Conservation (phyloP, 345 rosid species). For the Sonneratia alba region DNA sequence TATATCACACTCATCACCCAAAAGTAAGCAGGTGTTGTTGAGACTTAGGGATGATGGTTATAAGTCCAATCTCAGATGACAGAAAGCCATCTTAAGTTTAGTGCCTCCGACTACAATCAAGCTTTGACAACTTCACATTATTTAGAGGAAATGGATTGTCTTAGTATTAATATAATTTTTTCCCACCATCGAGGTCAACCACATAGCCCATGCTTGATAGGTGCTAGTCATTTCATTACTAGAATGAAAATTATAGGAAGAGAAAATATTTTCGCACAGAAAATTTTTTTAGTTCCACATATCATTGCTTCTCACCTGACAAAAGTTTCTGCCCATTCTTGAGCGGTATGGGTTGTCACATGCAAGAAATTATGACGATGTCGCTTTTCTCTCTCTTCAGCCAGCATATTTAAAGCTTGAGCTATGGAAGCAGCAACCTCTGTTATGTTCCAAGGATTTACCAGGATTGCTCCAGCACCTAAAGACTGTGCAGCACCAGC, state of each 20-base stretch:
- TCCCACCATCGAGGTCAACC: not conserved
- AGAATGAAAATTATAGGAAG: not conserved
- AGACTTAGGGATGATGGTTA: not conserved
- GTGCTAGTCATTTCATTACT: not conserved
- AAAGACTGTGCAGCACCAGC: slow-evolving; percentile 99
- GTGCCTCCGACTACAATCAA: not conserved
- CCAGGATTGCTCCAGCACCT: slow-evolving; percentile 98
- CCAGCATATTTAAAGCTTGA: slow-evolving; percentile 68
- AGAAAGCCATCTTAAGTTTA: slow-evolving; percentile 3
- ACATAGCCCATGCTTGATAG: not conserved
- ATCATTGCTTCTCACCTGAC: slow-evolving; percentile 48
- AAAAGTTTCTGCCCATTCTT: slow-evolving; percentile 99
- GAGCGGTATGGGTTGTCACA: slow-evolving; percentile 85
- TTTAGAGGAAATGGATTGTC: not conserved
- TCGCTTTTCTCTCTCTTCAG: slow-evolving; percentile 88
- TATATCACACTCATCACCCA: too few species aligned
- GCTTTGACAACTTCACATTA: not conserved
- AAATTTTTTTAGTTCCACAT: not conserved
- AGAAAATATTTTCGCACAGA: not conserved
- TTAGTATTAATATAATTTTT: not conserved
- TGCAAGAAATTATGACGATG: slow-evolving; percentile 71
- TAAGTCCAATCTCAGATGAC: not conserved
- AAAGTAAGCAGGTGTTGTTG: too few species aligned
- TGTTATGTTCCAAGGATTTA: slow-evolving; percentile 99
- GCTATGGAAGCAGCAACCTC: slow-evolving; percentile 94